A percentile compares a stretch with the other conserved stretches of the same genome.
phyloP scores from a whole-genome alignment of 495 filamentous ascomycete species.

The Terfezia boudieri region DNA sequence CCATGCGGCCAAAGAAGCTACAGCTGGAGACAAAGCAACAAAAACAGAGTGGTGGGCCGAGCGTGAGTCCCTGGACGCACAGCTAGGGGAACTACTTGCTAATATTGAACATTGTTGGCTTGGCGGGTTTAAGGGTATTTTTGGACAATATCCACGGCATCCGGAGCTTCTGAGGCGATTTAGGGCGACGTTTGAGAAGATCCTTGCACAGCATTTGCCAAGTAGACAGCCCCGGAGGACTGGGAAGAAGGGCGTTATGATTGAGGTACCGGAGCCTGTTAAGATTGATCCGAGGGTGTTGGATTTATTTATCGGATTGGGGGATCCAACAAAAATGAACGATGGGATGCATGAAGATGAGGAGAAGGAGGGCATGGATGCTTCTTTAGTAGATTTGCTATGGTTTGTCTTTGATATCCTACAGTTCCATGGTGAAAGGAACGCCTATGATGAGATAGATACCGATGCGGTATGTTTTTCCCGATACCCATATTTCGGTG shows the following conservation, averaged over 20 bases:
- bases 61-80: conserved; percentile 53
- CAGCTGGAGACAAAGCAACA: conserved; percentile 26
- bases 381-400: conserved; percentile 56
- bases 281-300: conserved; percentile 55
- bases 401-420: conserved; percentile 93
- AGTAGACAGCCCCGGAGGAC: conserved; percentile 41
- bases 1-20: conserved; percentile 43
- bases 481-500: background rate
- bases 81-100: conserved; percentile 51
- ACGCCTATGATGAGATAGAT: conserved; percentile 95
- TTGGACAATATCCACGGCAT: conserved; percentile 44
- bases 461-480: conserved; percentile 40
- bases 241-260: conserved; percentile 21
- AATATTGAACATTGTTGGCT: conserved; percentile 88
- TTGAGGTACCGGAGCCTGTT: conserved; percentile 23
- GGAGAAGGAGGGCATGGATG: conserved; percentile 52
- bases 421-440: conserved; percentile 87
- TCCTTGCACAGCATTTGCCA: conserved; percentile 70
- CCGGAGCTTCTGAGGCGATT: conserved; percentile 46
- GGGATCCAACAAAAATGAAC: conserved; percentile 33
- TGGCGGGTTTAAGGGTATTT: conserved; percentile 77
- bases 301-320: conserved; percentile 71
- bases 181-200: conserved; percentile 48
- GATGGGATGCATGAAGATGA: conserved; percentile 13
- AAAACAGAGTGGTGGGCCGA: conserved; percentile 77